phyloP scores from a whole-genome alignment of 2,329 filamentous ascomycete species.

The Chrysoporthe puriensis region DNA sequence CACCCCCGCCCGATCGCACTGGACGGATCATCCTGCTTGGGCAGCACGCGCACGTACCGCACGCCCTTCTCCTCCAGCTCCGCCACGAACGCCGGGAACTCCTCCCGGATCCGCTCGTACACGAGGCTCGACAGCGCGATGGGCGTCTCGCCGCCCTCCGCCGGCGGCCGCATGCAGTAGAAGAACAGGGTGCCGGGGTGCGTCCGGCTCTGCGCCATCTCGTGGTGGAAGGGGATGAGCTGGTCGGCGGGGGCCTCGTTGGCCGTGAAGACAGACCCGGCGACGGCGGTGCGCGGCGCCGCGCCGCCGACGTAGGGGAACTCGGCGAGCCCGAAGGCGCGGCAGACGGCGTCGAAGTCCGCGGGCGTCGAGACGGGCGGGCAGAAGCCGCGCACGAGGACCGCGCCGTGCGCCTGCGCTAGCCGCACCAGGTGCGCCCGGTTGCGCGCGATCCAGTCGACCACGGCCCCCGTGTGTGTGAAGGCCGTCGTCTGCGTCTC shows the following conservation, averaged over 20 bases:
- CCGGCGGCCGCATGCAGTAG: constrained; percentile 24
- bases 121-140: constrained; percentile 27
- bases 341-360: constrained; percentile 25
- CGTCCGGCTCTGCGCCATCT: constrained; percentile 28
- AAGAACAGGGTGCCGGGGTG: constrained; percentile 25
- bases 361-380: constrained; percentile 19
- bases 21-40: constrained; percentile 22
- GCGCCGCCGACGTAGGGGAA: constrained; percentile 28
- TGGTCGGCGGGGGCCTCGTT: constrained; percentile 28
- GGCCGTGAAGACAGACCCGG: constrained; percentile 27
- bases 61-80: constrained; percentile 28
- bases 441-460: constrained; percentile 20
- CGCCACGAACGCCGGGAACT: constrained; percentile 20
- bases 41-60: constrained; percentile 22
- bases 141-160: constrained; percentile 22
- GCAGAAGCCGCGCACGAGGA: constrained; percentile 25
- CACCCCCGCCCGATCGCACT: constrained; percentile 28
- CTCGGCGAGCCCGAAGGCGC: constrained; percentile 17
- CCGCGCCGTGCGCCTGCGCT: constrained; percentile 22
- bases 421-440: constrained; percentile 16
- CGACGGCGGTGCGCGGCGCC: constrained; percentile 20
- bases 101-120: constrained; percentile 19
- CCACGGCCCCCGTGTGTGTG: constrained; percentile 14
- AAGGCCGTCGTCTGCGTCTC: constrained; percentile 15
- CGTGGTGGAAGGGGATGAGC: constrained; percentile 29